phyloP scores from a whole-genome alignment of 2,329 filamentous ascomycete species.

The Cordyceps javanica region DNA sequence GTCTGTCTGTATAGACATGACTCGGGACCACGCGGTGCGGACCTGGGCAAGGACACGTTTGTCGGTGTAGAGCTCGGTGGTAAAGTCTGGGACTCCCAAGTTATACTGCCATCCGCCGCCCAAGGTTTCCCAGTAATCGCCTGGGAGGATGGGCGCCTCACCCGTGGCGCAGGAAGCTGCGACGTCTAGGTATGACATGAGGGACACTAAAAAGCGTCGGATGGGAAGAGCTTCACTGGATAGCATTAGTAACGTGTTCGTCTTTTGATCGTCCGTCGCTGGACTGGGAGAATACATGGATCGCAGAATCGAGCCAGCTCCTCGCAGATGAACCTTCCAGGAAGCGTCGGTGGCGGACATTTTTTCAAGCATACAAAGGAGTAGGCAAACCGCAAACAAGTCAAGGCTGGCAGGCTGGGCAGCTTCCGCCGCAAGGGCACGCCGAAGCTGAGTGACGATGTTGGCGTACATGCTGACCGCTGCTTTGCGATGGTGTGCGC shows the following conservation, averaged over 20 bases:
- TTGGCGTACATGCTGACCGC: slow-evolving; percentile 32
- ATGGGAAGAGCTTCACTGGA: slow-evolving; percentile 1
- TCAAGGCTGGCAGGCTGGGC: slow-evolving; percentile 19
- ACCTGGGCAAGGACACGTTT: slow-evolving; percentile 15
- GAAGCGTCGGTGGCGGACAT: slow-evolving; percentile 21
- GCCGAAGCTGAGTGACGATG: slow-evolving; percentile 22
- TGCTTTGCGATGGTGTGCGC: slow-evolving; percentile 28
- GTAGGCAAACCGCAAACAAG: slow-evolving; percentile 18
- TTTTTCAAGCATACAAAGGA: slow-evolving; percentile 16
- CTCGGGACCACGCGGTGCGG: slow-evolving; percentile 15
- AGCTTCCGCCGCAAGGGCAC: slow-evolving; percentile 16
- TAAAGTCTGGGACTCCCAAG: slow-evolving; percentile 16
- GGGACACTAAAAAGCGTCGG: slow-evolving; percentile 29
- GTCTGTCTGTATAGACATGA: slow-evolving; percentile 18
- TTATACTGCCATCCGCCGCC: slow-evolving; percentile 32
- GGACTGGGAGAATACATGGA: slow-evolving; percentile 14
- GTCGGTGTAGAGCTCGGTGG: neutral
- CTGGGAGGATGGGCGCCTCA: slow-evolving; percentile 30
- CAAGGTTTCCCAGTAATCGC: slow-evolving; percentile 32
- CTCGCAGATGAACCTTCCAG: slow-evolving; percentile 32
- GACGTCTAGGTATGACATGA: slow-evolving; percentile 33
- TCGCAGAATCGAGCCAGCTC: slow-evolving; percentile 31
- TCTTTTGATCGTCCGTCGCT: neutral
- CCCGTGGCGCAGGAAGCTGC: slow-evolving; percentile 31
- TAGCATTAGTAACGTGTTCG: neutral